Evolutionary conservation across 305 asterid genomes (phyloP), one percentile per base, ranked within the genome.

Genomic region (Solanum hybrid): DNA sequence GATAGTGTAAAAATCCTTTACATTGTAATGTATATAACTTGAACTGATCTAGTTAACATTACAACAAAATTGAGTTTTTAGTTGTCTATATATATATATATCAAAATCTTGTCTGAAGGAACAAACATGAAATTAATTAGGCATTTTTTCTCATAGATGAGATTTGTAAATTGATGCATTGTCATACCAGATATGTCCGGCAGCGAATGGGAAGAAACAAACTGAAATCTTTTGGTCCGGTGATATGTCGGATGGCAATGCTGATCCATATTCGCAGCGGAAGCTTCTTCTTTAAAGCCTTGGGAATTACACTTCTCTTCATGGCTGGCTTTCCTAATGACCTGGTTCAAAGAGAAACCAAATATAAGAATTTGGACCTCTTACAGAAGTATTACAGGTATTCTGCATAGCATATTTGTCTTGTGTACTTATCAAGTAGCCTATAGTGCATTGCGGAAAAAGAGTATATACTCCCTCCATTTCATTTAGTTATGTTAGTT

Each of bases 191-290:
- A 60, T 91, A 91, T 34, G 91, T 91, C 37, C 84, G 91, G 91
- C 92, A 91, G 89, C 29, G 89, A 32, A 89, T 91, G 91, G 92
- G 91, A 82, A 89, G 92, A 87, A 91, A 91, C 85, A 91, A 91
- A 78, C 90, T 91, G 56, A 91, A 91, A 73, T 91, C 92, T 4
- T 91, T 87, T 88, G 91, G 91, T 11, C 91, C 91, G 13, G 90
- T 76, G 12, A 91, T 89, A 37, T 91, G 92, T 85, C 27, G 51
- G 45, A 89, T 89, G 92, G 90, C 89, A 89, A 91, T 87, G 91
- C 85, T 91, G 66, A 84, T 89, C 66, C 89, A 89, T 15, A 60
- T 89, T 89, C 90, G 92, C 32, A 64, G 90, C 36, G 90, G 90
- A 34, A 90, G 92, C 89, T 90, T 90, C 89, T 88, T 90, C 8